Evolutionary conservation across 2,329 filamentous ascomycete species (phyloP).

Genomic region (Amesomyces nigricolor): DNA sequence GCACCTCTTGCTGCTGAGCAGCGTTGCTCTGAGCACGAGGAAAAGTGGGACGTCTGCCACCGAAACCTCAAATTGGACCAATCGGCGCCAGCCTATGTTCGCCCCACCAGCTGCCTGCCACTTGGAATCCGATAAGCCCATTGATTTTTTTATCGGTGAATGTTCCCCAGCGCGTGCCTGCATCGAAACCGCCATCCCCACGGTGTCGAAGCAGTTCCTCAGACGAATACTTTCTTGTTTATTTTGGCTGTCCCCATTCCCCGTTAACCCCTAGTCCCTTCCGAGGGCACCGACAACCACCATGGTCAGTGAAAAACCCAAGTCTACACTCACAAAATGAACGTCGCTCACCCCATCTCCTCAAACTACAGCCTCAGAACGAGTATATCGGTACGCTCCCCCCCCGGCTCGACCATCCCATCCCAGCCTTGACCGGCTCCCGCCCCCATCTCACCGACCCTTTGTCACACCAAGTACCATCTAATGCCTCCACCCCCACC

Average conservation of each 20-base stretch:
- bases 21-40: neutral
- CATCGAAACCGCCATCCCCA: constrained; percentile 4
- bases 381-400: constrained; percentile 58
- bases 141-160: constrained; percentile 25
- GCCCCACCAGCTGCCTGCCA: constrained; percentile 14
- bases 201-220: neutral
- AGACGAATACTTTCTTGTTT: neutral
- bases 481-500: constrained; percentile 15
- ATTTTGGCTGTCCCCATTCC: neutral
- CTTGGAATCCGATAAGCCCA: constrained; percentile 15
- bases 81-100: neutral
- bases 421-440: neutral
- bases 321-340: neutral
- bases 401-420: neutral
- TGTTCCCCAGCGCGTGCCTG: constrained; percentile 1
- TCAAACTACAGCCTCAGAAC: constrained; percentile 63
- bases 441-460: constrained; percentile 22
- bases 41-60: neutral
- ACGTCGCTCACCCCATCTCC: constrained; percentile 18
- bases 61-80: neutral
- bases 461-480: constrained; percentile 30
- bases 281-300: constrained; percentile 15
- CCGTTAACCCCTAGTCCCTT: constrained; percentile 13
- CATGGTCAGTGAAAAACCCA: constrained; percentile 21
- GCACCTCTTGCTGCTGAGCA: too few species aligned